Evolutionary conservation across 352 stramenopile genomes (phyloP), one percentile per base, ranked within the genome.

Genomic region (Globisporangium radiosum): DNA sequence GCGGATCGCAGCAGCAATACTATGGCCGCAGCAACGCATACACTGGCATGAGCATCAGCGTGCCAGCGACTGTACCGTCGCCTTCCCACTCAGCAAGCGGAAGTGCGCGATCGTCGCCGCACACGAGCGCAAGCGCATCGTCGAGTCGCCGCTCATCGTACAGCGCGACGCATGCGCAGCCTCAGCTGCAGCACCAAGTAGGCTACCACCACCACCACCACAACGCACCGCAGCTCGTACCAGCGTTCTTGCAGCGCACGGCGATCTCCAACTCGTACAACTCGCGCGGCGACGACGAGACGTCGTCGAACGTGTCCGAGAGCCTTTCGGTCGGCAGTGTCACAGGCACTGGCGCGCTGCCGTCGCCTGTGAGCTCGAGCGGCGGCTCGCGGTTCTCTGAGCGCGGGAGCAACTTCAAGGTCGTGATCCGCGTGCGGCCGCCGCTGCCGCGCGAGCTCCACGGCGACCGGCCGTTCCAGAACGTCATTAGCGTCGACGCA

Each of bases 371-470:
- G 43, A 58, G 60, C 56, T 73, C 62, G 6, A 66, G 42, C 39
- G 57, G 42, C 42, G 57, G 42, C 42, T 80, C 68, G 57, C 64
- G 72, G 25, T 79, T 65, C 38, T 63, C 43, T 7, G 74, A 81
- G 55, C 78, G 81, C 8, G 81, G 81, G 2, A 86, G 76, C 58
- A 95, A 96, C 69, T 95, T 96, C 65, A 96, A 96, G 56, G 91
- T 98, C 49, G 91, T 97, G n/a, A 95, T 98, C 59, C 82, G 91
- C 50, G 87, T 97, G 33, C 84, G 91, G 1, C 91, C 91, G 0
- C 90, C 90, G 2, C 64, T 97, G 17, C 85, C 87, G 0, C 71
- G 91, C 37, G 91, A 97, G 63, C 72, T 97, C 0, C 79, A 96
- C 50, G 84, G 85, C 2, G 87, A 97, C 47, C 75, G 78, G 0